A percentile compares a stretch with the other conserved stretches of the same genome.
Conservation (phyloP, 73 alveolate species). For the Chromera velia region DNA sequence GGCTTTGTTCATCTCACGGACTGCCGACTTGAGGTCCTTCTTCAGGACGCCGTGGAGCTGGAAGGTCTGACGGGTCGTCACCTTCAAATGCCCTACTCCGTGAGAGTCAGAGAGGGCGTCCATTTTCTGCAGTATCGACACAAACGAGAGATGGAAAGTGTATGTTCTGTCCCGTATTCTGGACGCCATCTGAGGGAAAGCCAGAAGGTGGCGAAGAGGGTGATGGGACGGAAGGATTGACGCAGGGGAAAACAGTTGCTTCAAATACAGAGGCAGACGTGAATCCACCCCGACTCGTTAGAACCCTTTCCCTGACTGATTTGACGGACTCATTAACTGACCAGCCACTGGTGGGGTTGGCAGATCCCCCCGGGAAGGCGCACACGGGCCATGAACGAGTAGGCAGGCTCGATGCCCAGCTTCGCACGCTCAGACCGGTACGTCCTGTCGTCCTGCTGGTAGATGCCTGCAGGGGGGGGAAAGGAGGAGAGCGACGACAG, state of each 20-base stretch:
- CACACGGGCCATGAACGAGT: not conserved
- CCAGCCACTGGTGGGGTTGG: not conserved
- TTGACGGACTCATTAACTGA: not conserved
- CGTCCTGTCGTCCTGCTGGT: not conserved
- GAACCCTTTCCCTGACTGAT: too few relatives aligned
- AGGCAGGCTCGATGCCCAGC: not conserved
- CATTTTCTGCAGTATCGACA: not conserved
- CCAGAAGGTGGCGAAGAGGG: too few relatives aligned
- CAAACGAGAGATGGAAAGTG: too few relatives aligned
- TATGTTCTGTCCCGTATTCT: too few relatives aligned
- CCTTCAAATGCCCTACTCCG: slow-evolving; percentile 31
- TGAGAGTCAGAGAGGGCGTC: slow-evolving; percentile 16
- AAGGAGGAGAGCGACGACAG: too few relatives aligned
- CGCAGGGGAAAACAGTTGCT: too few relatives aligned
- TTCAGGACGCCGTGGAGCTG: slow-evolving; percentile 44
- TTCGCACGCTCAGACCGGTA: not conserved
- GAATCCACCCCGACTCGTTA: too few relatives aligned
- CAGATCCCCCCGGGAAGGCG: not conserved
- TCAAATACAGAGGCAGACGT: too few relatives aligned
- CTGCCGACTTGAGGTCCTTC: slow-evolving; percentile 31
- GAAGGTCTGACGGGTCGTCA: slow-evolving; percentile 47
- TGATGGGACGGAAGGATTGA: too few relatives aligned
- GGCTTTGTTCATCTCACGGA: slow-evolving; percentile 37
- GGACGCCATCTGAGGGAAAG: too few relatives aligned
- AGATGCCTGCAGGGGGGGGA: not conserved